Conservation (phyloP, 2,329 filamentous ascomycete genomes). For the Zopfia rhizophila region DNA sequence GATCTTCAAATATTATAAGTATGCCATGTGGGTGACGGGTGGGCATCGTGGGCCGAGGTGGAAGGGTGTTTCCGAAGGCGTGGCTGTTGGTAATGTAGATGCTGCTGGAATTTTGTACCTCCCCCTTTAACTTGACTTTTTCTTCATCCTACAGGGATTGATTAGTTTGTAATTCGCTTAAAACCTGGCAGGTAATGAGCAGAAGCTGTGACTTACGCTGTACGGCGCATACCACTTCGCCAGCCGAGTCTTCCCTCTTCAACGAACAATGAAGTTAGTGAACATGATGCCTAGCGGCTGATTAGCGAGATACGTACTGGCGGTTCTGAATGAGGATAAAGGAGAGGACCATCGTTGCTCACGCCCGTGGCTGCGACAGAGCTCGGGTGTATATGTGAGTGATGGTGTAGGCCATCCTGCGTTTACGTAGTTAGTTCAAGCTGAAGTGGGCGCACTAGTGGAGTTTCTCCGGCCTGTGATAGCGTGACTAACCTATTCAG, state of each 20-base stretch:
- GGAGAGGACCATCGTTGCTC: slow-evolving; percentile 71
- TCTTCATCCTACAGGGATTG: slow-evolving; percentile 79
- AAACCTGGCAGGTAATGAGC: neutral
- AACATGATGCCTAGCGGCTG: slow-evolving; percentile 5
- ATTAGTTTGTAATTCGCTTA: slow-evolving; percentile 27
- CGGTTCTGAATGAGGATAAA: slow-evolving; percentile 92
- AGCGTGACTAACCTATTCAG: slow-evolving; percentile 3
- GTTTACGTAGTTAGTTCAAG: slow-evolving; percentile 11
- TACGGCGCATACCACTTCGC: slow-evolving; percentile 99
- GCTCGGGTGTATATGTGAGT: slow-evolving; percentile 16
- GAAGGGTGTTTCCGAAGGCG: slow-evolving; percentile 7
- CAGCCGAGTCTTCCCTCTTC: slow-evolving; percentile 94
- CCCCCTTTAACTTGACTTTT: slow-evolving; percentile 98
- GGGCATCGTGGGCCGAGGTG: neutral
- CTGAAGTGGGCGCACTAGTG: too few species aligned
- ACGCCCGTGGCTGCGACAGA: slow-evolving; percentile 3
- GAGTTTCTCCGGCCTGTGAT: slow-evolving; percentile 3
- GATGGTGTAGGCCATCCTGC: slow-evolving; percentile 12
- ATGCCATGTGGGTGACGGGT: slow-evolving; percentile 2
- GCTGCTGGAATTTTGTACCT: slow-evolving; percentile 65
- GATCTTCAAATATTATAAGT: slow-evolving; percentile 9
- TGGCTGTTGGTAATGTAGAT: slow-evolving; percentile 7
- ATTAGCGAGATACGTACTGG: slow-evolving; percentile 66
- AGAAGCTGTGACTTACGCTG: slow-evolving; percentile 64
- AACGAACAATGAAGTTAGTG: slow-evolving; percentile 6